phyloP scores from a whole-genome alignment of 345 rosid genomes.

The Orychophragmus violaceus region DNA sequence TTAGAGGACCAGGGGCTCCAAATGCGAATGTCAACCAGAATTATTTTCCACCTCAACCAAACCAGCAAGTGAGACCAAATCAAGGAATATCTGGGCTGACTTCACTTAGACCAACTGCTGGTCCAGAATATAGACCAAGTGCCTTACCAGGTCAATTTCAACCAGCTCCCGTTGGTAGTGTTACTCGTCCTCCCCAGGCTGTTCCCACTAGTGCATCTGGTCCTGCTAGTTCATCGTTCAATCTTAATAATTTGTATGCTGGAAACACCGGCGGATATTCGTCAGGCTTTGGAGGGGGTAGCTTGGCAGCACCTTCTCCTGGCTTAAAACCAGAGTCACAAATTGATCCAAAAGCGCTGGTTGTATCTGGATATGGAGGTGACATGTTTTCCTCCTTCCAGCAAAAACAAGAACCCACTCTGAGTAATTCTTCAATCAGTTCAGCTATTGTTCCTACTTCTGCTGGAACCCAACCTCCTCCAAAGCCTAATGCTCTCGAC shows the following conservation, averaged over 20 bases:
- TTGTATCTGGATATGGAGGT: slow-evolving; percentile 63
- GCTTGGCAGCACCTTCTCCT: slow-evolving; percentile 35
- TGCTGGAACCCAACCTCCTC: slow-evolving; percentile 43
- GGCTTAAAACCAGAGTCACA: slow-evolving; percentile 38
- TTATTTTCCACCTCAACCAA: slow-evolving; percentile 52
- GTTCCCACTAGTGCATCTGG: slow-evolving; percentile 34
- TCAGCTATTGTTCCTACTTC: slow-evolving; percentile 48
- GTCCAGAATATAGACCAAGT: slow-evolving; percentile 49
- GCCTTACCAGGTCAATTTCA: slow-evolving; percentile 42
- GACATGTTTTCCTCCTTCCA: slow-evolving; percentile 52
- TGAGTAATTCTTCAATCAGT: slow-evolving; percentile 40
- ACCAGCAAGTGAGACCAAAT: slow-evolving; percentile 36
- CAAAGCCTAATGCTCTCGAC: slow-evolving; percentile 55
- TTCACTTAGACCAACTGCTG: slow-evolving; percentile 40
- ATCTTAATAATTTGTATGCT: slow-evolving; percentile 48
- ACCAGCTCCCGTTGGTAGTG: slow-evolving; percentile 30
- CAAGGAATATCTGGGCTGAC: slow-evolving; percentile 49
- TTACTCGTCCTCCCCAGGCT: slow-evolving; percentile 41
- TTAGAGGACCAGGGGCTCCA: slow-evolving; percentile 58
- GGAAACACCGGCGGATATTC: slow-evolving; percentile 44
- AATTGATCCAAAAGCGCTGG: slow-evolving; percentile 45
- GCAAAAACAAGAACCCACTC: slow-evolving; percentile 44
- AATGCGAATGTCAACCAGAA: slow-evolving; percentile 43
- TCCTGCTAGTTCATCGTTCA: slow-evolving; percentile 38
- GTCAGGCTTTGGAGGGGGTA: slow-evolving; percentile 39